Evolutionary conservation across 441 rosid species (phyloP).

Genomic region (Rhodomyrtus psidioides): DNA sequence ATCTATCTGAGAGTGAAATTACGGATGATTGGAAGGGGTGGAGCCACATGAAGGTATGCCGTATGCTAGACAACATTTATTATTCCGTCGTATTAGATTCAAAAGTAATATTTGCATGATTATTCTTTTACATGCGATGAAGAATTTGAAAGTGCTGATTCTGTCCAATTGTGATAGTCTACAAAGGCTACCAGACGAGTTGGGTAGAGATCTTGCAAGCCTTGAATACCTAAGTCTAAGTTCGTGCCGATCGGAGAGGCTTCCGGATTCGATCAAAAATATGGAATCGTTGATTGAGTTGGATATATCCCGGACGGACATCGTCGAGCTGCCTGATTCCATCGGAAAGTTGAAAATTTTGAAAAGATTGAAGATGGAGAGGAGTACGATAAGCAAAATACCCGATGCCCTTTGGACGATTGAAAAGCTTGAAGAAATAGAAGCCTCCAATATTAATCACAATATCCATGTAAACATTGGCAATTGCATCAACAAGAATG

Average conservation of each 20-base stretch:
- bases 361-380: background rate
- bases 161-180: background rate
- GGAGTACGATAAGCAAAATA: background rate
- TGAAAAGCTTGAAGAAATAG: background rate
- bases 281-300: background rate
- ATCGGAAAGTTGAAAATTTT: background rate
- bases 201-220: background rate
- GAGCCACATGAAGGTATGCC: no score
- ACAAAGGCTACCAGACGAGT: fast-evolving
- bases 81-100: no score
- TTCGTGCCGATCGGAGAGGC: background rate
- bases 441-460: fast-evolving
- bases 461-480: background rate
- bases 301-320: fast-evolving
- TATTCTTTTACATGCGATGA: no score
- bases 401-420: background rate
- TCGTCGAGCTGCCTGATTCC: background rate
- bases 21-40: no score
- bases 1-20: no score
- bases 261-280: background rate
- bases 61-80: no score
- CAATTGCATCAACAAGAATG: no score
- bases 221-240: background rate
- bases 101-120: no score
- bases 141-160: no score